Evolutionary conservation across 441 rosid species (phyloP), one percentile per base, ranked within the genome.

Genomic region (Hypseocharis bilobata): DNA sequence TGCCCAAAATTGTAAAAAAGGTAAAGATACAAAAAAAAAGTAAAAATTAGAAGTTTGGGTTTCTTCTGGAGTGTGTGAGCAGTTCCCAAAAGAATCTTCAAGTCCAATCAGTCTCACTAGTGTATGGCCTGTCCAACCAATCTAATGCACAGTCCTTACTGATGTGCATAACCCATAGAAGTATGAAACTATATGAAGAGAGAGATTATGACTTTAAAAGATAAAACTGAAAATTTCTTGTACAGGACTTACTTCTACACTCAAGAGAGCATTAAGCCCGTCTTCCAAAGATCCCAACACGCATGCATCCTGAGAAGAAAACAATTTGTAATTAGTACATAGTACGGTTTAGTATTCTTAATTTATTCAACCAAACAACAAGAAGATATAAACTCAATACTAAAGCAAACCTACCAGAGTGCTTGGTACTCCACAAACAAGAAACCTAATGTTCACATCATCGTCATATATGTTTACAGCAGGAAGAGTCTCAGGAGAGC

Each of bases 381-480:
- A 65, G 47, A 29, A 74, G 25, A 29, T 32, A 54, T 47, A 72
- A 64, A 63, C 25, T 25, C 22, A 16, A 32, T 13, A 23, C 17
- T 44, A 28, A 67, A 66, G 36, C 63, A 72, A 72, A 68, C 84
- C 60, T 83, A 91, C 99, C 91, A 75, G 66, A 45, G 73, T 65
- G 76, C 81, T 70, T 19, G 89, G 84, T 32, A 77, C 76, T 66
- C 96, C 97, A 76, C 99, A 93, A 75, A 89, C 82, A 79, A 93
- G 99, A 79, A 93, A 83, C 74, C 86, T 82, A 75, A 91, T 81
- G 51, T 60, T 84, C 70, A 88, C 96, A 82, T 91, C 89, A 54
- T 91, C 97, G 67, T 93, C 97, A 69, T 87, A 86, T 82, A 93
- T 91, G 77, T 87, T 91, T 73, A 93, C 78, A 34, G 95, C 81